Evolutionary conservation across 345 rosid species (phyloP).

Genomic region (Mallotus nudiflorus): DNA sequence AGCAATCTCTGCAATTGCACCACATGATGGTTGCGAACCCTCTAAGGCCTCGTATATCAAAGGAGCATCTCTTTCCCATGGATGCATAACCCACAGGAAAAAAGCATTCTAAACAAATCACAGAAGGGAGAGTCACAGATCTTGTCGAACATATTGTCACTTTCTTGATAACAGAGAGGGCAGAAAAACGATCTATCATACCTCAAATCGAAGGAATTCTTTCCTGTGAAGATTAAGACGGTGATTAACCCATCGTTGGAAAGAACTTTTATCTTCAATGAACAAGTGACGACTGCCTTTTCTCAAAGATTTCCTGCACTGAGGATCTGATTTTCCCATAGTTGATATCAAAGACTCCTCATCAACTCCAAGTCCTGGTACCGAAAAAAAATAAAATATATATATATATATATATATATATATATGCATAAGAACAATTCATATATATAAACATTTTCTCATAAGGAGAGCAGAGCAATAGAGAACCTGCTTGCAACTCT

Average conservation of each 20-base stretch:
- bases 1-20: too few species aligned
- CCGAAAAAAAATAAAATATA: too few species aligned
- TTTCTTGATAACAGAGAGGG: too few species aligned
- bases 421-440: too few species aligned
- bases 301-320: slow-evolving; percentile 52
- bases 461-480: neutral
- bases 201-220: slow-evolving; percentile 83
- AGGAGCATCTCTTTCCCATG: too few species aligned
- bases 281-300: slow-evolving; percentile 54
- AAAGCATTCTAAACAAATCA: too few species aligned
- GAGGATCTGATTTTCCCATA: slow-evolving; percentile 58
- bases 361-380: slow-evolving; percentile 77
- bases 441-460: neutral
- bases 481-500: slow-evolving; percentile 58
- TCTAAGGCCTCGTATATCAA: too few species aligned
- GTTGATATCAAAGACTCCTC: slow-evolving; percentile 58
- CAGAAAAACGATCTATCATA: slow-evolving; percentile 17
- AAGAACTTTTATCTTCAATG: slow-evolving; percentile 66
- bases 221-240: slow-evolving; percentile 54
- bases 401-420: too few species aligned
- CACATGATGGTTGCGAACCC: too few species aligned
- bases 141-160: too few species aligned
- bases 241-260: slow-evolving; percentile 69
- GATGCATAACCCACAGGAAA: too few species aligned
- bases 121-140: too few species aligned